phyloP scores from a whole-genome alignment of 306 rosid genomes.

The Hippophae rhamnoides region DNA sequence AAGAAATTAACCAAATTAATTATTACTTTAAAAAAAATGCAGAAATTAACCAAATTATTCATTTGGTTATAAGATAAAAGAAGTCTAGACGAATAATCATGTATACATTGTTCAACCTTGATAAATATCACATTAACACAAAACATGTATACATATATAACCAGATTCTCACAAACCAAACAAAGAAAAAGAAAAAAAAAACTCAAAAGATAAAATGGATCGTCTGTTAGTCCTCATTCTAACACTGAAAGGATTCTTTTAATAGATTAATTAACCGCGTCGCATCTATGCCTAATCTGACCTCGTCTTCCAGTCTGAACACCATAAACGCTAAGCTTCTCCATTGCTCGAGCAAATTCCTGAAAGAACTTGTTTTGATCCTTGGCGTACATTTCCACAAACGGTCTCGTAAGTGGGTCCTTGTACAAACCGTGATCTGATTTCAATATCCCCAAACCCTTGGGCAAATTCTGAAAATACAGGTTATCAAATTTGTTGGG shows the following conservation, averaged over 20 bases:
- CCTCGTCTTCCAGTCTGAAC: constrained; percentile 58
- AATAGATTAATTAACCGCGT: constrained; percentile 41
- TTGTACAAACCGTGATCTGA: constrained; percentile 57
- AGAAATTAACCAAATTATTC: no score
- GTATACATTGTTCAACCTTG: constrained; percentile 16
- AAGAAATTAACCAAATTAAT: no score
- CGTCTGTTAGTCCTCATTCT: no score
- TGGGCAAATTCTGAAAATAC: constrained; percentile 64
- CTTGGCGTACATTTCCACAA: constrained; percentile 42
- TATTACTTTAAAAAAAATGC: no score
- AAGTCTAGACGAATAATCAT: background rate
- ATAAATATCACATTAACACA: constrained; percentile 16
- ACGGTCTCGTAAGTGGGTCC: constrained; percentile 46
- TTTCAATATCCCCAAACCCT: constrained; percentile 61
- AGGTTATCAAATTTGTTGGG: constrained; percentile 77
- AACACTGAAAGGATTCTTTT: background rate
- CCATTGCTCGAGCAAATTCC: constrained; percentile 59
- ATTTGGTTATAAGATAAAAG: no score
- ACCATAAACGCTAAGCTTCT: constrained; percentile 56
- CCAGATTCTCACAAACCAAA: constrained; percentile 5
- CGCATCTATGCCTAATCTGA: constrained; percentile 81
- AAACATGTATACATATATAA: constrained; percentile 19
- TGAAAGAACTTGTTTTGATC: constrained; percentile 44
- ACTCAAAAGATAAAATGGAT: background rate
- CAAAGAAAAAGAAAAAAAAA: background rate